Evolutionary conservation across 345 rosid species (phyloP), one percentile per base, ranked within the genome.

Genomic region (Citrus mangshanensis): DNA sequence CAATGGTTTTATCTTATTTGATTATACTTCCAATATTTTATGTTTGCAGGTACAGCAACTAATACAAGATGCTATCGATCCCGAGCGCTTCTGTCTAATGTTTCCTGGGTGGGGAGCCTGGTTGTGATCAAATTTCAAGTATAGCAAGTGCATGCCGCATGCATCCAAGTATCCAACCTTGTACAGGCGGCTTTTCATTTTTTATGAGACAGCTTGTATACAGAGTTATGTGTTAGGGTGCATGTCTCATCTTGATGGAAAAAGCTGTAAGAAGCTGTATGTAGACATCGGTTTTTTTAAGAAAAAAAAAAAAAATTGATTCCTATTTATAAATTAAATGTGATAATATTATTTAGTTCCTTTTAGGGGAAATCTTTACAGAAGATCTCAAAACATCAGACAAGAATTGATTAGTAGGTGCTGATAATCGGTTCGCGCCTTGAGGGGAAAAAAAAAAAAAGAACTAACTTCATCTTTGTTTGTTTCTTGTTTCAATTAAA

Each of bases 31-130:
- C 21, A 2, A 32, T 21, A 25, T 12, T 58, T 49, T 67, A 34
- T 24, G 2, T n/a, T 63, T 79, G 82, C 77, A 94, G 99, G 98
- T 90, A 73, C 99, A 89, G 78, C 99, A 96, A 87, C 92, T 94
- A 28, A 93, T 96, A 82, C 98, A 94, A 87, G 97, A 96, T 82
- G 99, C 97, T 22, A 91, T 85, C 37, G 97, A 93, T 79, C 81
- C 93, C 0, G 98, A 96, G 83, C 93, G 98, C 60, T 84, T 94
- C 62, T 87, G 94, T 61, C 98, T 85, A 79, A 85, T 96, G 98
- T 96, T 89, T 87, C 88, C 97, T 62, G 98, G 99, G 59, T 96
- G 99, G 99, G 98, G 90, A 84, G 94, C 98, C 74, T 94, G 98
- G 98, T 76, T 94, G 90, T 91, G 82, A 87, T 21, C 10, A 46